Conservation (phyloP, 2,329 filamentous ascomycete species). For the Leptographium galeiforme region DNA sequence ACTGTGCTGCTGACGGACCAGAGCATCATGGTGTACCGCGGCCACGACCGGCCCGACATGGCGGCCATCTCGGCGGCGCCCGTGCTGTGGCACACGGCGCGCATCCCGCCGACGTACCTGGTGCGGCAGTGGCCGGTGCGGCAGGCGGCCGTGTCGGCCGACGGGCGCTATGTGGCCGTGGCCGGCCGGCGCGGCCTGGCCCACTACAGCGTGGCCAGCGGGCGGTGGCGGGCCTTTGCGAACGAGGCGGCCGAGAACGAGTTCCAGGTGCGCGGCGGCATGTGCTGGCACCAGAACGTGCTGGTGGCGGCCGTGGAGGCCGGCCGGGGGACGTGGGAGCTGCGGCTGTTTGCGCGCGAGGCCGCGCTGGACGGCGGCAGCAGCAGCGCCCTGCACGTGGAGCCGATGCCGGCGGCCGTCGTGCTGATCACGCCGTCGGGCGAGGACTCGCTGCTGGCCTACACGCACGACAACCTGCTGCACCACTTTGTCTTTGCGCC, state of each 20-base stretch:
- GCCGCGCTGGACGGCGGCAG: slow-evolving; percentile 50
- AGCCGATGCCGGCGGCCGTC: slow-evolving; percentile 71
- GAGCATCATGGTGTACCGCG: slow-evolving; percentile 82
- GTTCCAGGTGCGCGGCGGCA: slow-evolving; percentile 84
- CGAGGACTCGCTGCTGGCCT: slow-evolving; percentile 87
- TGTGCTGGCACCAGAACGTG: slow-evolving; percentile 98
- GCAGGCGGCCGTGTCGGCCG: slow-evolving; percentile 73
- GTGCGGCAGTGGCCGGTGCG: slow-evolving; percentile 89
- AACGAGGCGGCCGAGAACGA: slow-evolving; percentile 72
- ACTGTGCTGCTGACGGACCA: slow-evolving; percentile 81
- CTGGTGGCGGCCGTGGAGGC: slow-evolving; percentile 87
- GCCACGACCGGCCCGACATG: slow-evolving; percentile 80
- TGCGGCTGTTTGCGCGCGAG: slow-evolving; percentile 89
- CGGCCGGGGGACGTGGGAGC: slow-evolving; percentile 51
- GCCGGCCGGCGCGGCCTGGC: slow-evolving; percentile 84
- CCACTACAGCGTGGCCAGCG: slow-evolving; percentile 90
- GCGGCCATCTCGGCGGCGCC: slow-evolving; percentile 86
- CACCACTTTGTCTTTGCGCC: slow-evolving; percentile 82
- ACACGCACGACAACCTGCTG: slow-evolving; percentile 90
- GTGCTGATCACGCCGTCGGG: slow-evolving; percentile 81
- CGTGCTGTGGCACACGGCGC: slow-evolving; percentile 87
- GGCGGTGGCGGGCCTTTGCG: slow-evolving; percentile 89
- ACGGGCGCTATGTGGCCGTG: slow-evolving; percentile 90
- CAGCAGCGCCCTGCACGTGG: slow-evolving; percentile 54
- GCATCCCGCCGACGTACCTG: slow-evolving; percentile 73